Percentiles rank a stretch among this genome's conserved stretches.
Conservation (phyloP, 805 yeast genomes). For the Yamadazyma ubonensis region DNA sequence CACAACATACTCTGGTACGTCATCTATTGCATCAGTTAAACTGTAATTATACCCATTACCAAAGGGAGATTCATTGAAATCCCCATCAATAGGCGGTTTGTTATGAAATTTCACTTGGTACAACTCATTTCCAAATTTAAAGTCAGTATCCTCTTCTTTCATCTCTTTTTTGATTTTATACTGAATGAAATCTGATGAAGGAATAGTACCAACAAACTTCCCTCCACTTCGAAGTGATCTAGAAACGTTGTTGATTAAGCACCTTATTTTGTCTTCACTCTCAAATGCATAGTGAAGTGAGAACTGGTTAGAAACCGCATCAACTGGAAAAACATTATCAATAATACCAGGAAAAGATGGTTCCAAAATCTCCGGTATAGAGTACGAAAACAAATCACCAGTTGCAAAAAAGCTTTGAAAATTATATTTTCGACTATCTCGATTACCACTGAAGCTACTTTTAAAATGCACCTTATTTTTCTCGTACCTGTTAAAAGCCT, state of each 20-base stretch:
- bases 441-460: conserved; percentile 22
- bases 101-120: conserved; percentile 81
- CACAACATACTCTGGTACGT: conserved; percentile 95
- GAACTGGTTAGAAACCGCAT: conserved; percentile 86
- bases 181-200: conserved; percentile 81
- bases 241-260: conserved; percentile 71
- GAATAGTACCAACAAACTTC: conserved; percentile 88
- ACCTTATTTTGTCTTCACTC: conserved; percentile 74
- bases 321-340: conserved; percentile 75
- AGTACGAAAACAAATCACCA: conserved; percentile 83
- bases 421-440: conserved; percentile 48
- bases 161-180: conserved; percentile 46
- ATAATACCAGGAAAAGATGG: conserved; percentile 57
- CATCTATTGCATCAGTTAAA: conserved; percentile 89
- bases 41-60: conserved; percentile 84
- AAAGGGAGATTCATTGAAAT: conserved; percentile 61
- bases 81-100: conserved; percentile 73
- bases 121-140: conserved; percentile 75
- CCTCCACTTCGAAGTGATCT: conserved; percentile 80
- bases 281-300: conserved; percentile 95
- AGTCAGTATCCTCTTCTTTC: conserved; percentile 16
- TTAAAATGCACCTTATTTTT: conserved; percentile 47
- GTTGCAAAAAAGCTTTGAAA: conserved; percentile 84
- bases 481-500: conserved; percentile 75
- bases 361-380: conserved; percentile 64